Percentiles rank a stretch among this genome's conserved stretches.
These are phyloP conservation scores for Tubosaeta sp. DNA, from an alignment of 768 basidiomycete species.

Conservation along the genomic window DNA sequence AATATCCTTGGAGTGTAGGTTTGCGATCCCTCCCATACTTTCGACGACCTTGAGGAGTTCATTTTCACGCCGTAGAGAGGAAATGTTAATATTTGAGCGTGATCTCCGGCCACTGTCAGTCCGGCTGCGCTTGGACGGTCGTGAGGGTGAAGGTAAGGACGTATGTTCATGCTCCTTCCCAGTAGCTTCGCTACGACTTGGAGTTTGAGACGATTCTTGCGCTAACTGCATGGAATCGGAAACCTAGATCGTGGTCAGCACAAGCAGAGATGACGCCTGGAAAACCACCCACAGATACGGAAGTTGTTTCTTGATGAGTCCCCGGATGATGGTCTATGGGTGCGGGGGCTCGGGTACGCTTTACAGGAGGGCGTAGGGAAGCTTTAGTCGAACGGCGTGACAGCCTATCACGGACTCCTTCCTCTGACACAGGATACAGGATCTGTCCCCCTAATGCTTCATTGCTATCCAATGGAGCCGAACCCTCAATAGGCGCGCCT, in stretches of 20 bases:
- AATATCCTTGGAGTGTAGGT: constrained; percentile 64
- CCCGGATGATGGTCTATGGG: background rate
- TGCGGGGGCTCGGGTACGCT: background rate
- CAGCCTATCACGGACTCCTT: background rate
- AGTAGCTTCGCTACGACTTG: background rate
- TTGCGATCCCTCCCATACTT: constrained; percentile 61
- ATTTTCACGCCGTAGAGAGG: constrained; percentile 74
- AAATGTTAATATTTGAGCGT: constrained; percentile 58
- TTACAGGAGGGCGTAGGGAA: background rate
- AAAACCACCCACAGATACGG: constrained; percentile 3
- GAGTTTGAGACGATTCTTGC: background rate
- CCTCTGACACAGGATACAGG: background rate
- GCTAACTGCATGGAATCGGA: background rate
- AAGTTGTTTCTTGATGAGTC: background rate
- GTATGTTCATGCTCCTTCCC: constrained; percentile 15
- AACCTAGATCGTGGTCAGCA: background rate
- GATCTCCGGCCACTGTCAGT: constrained; percentile 7
- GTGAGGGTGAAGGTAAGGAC: constrained; percentile 1
- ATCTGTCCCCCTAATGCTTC: background rate
- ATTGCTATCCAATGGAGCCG: background rate
- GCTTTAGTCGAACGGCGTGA: background rate
- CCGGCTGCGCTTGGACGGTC: constrained; percentile 23
- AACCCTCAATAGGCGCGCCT: background rate
- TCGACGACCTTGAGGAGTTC: constrained; percentile 69
- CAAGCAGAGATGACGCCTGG: background rate